A percentile compares a stretch with the other conserved stretches of the same genome.
Conservation (phyloP, 208 protist species). For the Crithidia bombi region DNA sequence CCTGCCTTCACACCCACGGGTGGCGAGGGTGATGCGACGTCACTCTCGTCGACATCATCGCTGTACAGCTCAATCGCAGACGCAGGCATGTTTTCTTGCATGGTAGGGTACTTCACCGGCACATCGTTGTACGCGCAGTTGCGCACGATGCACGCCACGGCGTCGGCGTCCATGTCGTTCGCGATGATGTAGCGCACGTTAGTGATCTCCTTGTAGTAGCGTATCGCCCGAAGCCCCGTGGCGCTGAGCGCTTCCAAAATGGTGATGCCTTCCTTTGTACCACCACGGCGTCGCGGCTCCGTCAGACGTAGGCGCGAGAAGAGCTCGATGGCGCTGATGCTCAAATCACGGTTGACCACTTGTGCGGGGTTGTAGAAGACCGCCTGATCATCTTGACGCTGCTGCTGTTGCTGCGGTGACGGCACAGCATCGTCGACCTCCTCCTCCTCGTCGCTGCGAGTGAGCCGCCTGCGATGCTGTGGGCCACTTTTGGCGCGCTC, state of each 20-base stretch:
- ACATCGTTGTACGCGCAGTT: conserved; percentile 97
- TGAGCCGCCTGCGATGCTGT: no score
- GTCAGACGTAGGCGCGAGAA: conserved; percentile 67
- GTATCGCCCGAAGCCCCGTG: conserved; percentile 97
- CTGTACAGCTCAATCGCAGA: conserved; percentile 41
- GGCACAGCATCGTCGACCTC: conserved; percentile 5
- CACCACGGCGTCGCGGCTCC: conserved; percentile 67
- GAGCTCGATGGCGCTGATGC: conserved; percentile 91
- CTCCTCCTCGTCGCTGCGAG: conserved; percentile 24
- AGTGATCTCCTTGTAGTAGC: conserved; percentile 97
- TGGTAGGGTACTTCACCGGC: conserved; percentile 45
- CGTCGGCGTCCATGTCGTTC: conserved; percentile 97
- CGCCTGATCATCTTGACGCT: conserved; percentile 73
- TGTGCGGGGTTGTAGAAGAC: conserved; percentile 98
- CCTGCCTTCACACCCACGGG: conserved; percentile 41
- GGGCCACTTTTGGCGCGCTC: background rate
- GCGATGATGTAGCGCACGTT: conserved; percentile 96
- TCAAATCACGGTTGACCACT: conserved; percentile 98
- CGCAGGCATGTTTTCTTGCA: conserved; percentile 84
- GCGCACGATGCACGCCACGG: conserved; percentile 94
- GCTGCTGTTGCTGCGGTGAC: conserved; percentile 33
- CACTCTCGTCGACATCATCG: background rate
- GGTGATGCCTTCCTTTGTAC: conserved; percentile 81
- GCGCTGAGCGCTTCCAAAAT: conserved; percentile 98
- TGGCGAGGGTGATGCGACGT: background rate